phyloP scores from a whole-genome alignment of 1,284 basidiomycete species.

The Ceratobasidium theobromae region DNA sequence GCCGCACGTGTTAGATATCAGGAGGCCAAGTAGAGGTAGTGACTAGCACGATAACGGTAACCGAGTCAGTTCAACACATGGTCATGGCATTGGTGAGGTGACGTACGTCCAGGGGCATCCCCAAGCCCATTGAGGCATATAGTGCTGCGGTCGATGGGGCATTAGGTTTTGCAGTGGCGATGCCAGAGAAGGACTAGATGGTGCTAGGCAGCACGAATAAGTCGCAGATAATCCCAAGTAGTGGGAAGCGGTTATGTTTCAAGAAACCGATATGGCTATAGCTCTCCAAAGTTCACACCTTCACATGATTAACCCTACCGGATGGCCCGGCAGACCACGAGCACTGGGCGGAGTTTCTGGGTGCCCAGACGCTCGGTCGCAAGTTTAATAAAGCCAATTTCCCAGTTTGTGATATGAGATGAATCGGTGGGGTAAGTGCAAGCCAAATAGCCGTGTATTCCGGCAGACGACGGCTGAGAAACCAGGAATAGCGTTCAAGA shows the following conservation, averaged over 20 bases:
- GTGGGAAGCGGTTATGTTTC: constrained; percentile 19
- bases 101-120: neutral
- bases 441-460: neutral
- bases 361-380: neutral
- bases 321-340: constrained; percentile 7
- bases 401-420: constrained; percentile 21
- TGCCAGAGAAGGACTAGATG: constrained; percentile 9
- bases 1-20: constrained; percentile 28
- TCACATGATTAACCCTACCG: constrained; percentile 30
- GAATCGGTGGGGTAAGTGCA: constrained; percentile 19
- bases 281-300: constrained; percentile 24
- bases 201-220: constrained; percentile 25
- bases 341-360: constrained; percentile 22
- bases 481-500: constrained; percentile 1
- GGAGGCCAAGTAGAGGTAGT: constrained; percentile 3
- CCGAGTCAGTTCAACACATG: neutral
- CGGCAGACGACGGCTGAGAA: constrained; percentile 18
- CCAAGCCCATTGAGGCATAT: neutral
- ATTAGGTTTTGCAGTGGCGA: constrained; percentile 27
- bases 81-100: constrained; percentile 5
- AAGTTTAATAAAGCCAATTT: constrained; percentile 29
- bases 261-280: constrained; percentile 28
- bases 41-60: constrained; percentile 4
- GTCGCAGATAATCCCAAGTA: constrained; percentile 11
- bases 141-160: neutral